A percentile compares a stretch with the other conserved stretches of the same genome.
These are phyloP conservation scores for Colletotrichum tamarilloi DNA, from an alignment of 2,329 filamentous ascomycete genomes.

Conservation along the genomic window DNA sequence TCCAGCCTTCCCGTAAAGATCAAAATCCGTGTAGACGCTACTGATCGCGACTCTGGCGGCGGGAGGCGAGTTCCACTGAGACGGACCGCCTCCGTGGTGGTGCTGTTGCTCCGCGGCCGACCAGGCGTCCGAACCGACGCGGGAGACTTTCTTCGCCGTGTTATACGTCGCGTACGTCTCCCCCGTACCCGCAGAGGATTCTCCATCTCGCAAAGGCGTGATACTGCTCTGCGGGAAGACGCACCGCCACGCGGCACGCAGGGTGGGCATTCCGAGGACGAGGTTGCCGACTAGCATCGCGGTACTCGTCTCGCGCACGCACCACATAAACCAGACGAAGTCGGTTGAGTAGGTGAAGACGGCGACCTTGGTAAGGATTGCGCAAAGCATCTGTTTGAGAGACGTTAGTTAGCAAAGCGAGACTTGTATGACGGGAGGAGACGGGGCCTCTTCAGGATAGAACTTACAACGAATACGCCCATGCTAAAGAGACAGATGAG, in stretches of 20 bases:
- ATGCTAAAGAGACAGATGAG: slow-evolving; percentile 29
- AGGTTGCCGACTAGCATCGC: slow-evolving; percentile 35
- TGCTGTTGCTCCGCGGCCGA: not conserved
- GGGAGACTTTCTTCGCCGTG: not conserved
- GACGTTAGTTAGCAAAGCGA: not conserved
- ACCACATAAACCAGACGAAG: slow-evolving; percentile 32
- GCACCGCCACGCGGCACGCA: slow-evolving; percentile 9
- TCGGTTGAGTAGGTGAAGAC: slow-evolving; percentile 19
- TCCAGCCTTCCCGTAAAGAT: slow-evolving; percentile 5
- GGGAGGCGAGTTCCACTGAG: slow-evolving; percentile 1
- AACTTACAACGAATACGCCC: slow-evolving; percentile 28
- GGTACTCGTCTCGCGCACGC: slow-evolving; percentile 28
- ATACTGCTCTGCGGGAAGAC: slow-evolving; percentile 3
- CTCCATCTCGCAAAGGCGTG: not conserved
- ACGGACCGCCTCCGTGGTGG: not conserved
- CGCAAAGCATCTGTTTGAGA: slow-evolving; percentile 14
- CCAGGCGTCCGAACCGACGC: not conserved
- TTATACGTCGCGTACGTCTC: not conserved
- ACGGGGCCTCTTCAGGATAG: fast-evolving
- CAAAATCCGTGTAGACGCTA: slow-evolving; percentile 12
- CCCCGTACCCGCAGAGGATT: not conserved
- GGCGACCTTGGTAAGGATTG: slow-evolving; percentile 19
- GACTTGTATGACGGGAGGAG: no score
- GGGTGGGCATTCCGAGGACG: slow-evolving; percentile 24
- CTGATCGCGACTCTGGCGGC: not conserved